Conservation (phyloP, 148 eudicot genomes). For the Rhododendron mucronatum region DNA sequence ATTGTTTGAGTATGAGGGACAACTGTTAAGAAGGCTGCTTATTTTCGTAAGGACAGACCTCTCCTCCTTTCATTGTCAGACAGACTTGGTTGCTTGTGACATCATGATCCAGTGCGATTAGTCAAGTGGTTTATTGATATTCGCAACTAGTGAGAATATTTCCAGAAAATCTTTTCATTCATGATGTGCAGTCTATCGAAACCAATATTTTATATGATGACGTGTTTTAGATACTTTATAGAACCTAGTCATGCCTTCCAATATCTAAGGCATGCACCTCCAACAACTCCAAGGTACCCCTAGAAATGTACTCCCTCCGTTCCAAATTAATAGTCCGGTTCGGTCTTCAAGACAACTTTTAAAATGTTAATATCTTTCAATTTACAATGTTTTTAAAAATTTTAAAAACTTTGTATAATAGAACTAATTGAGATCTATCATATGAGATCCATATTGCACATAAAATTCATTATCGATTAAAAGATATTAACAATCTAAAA, state of each 20-base stretch:
- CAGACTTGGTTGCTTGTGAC: background rate
- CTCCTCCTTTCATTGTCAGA: background rate
- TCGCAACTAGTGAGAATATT: background rate
- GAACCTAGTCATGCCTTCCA: background rate
- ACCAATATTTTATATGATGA: background rate
- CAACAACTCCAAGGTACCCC: background rate
- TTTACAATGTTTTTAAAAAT: too few species aligned
- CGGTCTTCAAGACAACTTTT: too few species aligned
- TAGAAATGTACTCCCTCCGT: too few species aligned
- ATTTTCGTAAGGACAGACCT: background rate
- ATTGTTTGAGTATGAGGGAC: background rate
- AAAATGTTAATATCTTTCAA: too few species aligned
- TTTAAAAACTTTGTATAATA: too few species aligned
- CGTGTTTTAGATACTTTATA: background rate
- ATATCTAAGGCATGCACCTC: background rate
- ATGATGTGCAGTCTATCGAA: background rate
- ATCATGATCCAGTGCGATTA: background rate
- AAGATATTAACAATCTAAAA: too few species aligned
- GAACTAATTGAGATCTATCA: too few species aligned
- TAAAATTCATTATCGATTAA: too few species aligned
- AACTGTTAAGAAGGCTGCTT: background rate
- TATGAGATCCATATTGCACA: too few species aligned
- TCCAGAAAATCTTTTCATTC: background rate
- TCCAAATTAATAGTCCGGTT: too few species aligned
- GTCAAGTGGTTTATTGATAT: background rate